A percentile compares a stretch with the other conserved stretches of the same genome.
Evolutionary conservation across 768 basidiomycete genomes (phyloP).

Genomic region (Termitomyces titanicus): DNA sequence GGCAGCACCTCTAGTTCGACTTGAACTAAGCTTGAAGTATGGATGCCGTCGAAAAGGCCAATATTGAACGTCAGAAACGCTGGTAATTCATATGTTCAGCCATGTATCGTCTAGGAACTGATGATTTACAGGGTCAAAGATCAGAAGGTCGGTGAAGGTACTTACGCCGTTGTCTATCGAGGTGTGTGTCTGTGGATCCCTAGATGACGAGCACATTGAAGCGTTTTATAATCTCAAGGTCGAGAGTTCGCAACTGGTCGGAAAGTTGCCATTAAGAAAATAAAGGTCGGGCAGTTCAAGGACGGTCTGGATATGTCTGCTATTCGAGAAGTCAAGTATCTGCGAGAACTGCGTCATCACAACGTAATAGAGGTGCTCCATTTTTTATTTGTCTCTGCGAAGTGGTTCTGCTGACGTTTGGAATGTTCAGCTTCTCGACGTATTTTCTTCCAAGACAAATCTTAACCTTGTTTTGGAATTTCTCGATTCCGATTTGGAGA

Average conservation of each 20-base stretch:
- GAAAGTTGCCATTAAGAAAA: slow-evolving; percentile 98
- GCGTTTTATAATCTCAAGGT: slow-evolving; percentile 41
- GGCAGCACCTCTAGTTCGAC: background rate
- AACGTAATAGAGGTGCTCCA: slow-evolving; percentile 87
- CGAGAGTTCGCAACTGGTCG: slow-evolving; percentile 69
- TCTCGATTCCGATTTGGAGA: slow-evolving; percentile 93
- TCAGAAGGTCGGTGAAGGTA: slow-evolving; percentile 84
- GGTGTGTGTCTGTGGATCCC: slow-evolving; percentile 39
- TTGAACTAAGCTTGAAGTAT: slow-evolving; percentile 30
- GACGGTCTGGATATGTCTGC: slow-evolving; percentile 99
- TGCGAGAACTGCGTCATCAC: slow-evolving; percentile 89
- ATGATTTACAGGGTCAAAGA: slow-evolving; percentile 62
- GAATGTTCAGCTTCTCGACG: slow-evolving; percentile 76
- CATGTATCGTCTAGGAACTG: background rate
- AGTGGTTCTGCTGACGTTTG: background rate
- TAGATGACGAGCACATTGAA: background rate
- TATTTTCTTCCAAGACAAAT: slow-evolving; percentile 95
- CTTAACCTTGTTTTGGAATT: slow-evolving; percentile 97
- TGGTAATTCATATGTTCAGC: slow-evolving; percentile 40
- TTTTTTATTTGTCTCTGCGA: background rate
- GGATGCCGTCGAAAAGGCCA: slow-evolving; percentile 83
- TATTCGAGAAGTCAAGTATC: slow-evolving; percentile 95
- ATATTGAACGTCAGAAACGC: slow-evolving; percentile 64
- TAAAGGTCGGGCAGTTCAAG: slow-evolving; percentile 94
- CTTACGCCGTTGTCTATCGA: slow-evolving; percentile 94